Evolutionary conservation across 805 yeast species (phyloP), one percentile per base, ranked within the genome.

Genomic region (Metschnikowia proteae): DNA sequence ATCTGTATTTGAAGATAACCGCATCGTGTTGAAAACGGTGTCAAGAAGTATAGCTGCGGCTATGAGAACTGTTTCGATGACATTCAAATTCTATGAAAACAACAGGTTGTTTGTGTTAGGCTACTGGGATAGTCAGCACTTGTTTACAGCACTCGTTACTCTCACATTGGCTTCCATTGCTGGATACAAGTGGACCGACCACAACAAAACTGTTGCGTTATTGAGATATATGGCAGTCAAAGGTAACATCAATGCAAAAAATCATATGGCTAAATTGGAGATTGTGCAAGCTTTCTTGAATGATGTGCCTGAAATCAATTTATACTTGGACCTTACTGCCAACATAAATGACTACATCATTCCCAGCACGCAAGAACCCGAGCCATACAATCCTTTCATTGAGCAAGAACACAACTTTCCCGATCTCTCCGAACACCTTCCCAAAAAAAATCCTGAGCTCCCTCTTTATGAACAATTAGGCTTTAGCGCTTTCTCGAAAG

Each of bases 51-150:
- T 68, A 3, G 52, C 56, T 22, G 62, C 68, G 0, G 64, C 74
- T 3, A 55, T 64, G 45, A 45, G 66, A 17, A 63, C 67, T 2
- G 60, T 71, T 22, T 65, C 67, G 45, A 59, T 70, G 4, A 41
- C 67, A 4, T 38, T 60, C 30, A 60, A 66, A 45, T 56, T 71
- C 37, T 65, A 61, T 37, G 60, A 60, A 31, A 51, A 59, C 44
- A 51, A 62, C n/a, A 57, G 64, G 38, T 49, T 70, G 10, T 70
- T 70, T 46, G 53, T 60, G 22, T 53, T 66, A 13, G 76, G 75
- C 2, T 70, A 63, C 47, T 71, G 74, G 72, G 76, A 72, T 48
- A 56, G 68, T 40, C 73, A 68, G 50, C 71, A 71, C 55, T 53
- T 71, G 35, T 71, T 62, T 47, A 57, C 65, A 4, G 68, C 75